Evolutionary conservation across 2,329 filamentous ascomycete species (phyloP), one percentile per base, ranked within the genome.

Genomic region (Pseudomassariella vexata): DNA sequence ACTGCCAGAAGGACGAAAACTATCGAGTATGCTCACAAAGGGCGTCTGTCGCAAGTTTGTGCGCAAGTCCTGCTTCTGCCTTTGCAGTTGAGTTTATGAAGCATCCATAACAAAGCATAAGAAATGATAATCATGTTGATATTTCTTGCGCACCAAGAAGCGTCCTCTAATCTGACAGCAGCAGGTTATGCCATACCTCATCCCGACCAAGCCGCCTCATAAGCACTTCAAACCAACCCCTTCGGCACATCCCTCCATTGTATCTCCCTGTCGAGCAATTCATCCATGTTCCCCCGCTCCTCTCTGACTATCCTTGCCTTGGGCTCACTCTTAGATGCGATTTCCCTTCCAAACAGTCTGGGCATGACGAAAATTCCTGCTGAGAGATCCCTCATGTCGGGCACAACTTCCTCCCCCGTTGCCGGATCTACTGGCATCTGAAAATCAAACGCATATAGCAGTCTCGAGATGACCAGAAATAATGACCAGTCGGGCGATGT

Each of bases 401-500:
- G 41, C 4, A 36, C 19, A 7, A 44, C 32, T 24, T 41, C 36
- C 9, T 32, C 5, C 12, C 39, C 39, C 7, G 29, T 30, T 4
- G 16, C 24, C 4, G 19, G 21, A 16, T 42, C 40, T 2, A 47
- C 34, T 1, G 52, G 46, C 23, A 37, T 26, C 16, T 35, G 22
- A 17, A 65, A 52, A 20, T 62, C 40, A 35, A 64, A 70, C 1
- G 57, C 61, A 63, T 66, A 70, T 15, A 70, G 45, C n/a, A 71
- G 55, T 6, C 63, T 52, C 3, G 65, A 53, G 19, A 71, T 62
- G 9, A 49, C 60, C 6, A 73, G 52, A 41, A 67, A 70, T 10
- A 74, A 41, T 8, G 56, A 61, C 5, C 63, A 61, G 35, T 70
- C 65, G 0, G n/a, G 69, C 70, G 3, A 79, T 56, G 32, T 75